Evolutionary conservation across 176 grass and related monocot genomes (phyloP), one percentile per base, ranked within the genome.

Genomic region (Ensete ventricosum): DNA sequence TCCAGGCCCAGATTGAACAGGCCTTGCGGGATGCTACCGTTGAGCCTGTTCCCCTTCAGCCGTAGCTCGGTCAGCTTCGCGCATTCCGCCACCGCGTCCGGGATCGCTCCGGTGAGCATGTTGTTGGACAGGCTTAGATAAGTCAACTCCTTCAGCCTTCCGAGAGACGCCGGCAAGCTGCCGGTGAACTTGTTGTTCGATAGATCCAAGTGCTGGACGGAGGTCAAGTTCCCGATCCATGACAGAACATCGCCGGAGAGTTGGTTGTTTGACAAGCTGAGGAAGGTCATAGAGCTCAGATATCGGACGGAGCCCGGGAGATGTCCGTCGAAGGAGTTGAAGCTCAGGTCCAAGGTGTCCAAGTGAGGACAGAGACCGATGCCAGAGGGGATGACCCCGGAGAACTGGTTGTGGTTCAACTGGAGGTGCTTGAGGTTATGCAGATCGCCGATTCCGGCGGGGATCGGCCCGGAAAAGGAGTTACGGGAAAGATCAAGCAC

Each of bases 1-100:
- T 93, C 90, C 2, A 93, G 80, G 14, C 88, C 88, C 14, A 93
- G 54, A 76, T 91, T 81, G 80, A 98, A 91, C 84, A 98, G 53
- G 0, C 77, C 82, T 1, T 87, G 82, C 0, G 95, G 95, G 58
- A 98, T 98, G 77, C 72, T 84, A 68, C 84, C 88, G 55, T 67
- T 84, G 69, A 98, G 81, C 53, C 14, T 78, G 73, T 98, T 98
- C 3, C 54, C 80, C 50, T 76, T 71, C 53, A 98, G 71, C 62
- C 78, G 82, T 27, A 98, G 78, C 88, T 98, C 86, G 5, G 74
- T 59, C 66, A 98, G 90, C 70, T 64, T 82, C 43, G 78, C 43
- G 82, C 95, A 98, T 55, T 85, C 80, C 6, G 88, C 80, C 8
- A 91, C 68, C 2, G 90, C 50, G 5, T 78, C 82, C 21, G 90